Conservation (phyloP, 106 monocot genomes). For the Dendrobium catenatum region DNA sequence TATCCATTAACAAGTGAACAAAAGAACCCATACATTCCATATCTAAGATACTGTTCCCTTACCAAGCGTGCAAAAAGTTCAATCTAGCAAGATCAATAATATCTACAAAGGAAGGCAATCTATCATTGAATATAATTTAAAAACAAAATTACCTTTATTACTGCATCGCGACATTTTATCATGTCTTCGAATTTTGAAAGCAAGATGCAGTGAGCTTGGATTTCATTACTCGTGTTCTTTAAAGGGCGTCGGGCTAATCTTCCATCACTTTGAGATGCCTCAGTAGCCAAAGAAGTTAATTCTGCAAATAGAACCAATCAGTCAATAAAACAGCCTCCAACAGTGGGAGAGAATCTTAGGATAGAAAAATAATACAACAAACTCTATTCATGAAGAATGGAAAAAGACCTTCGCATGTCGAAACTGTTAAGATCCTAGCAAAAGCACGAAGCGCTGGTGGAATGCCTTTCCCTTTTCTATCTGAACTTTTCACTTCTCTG, state of each 20-base stretch:
- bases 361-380: not conserved
- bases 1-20: too few relatives aligned
- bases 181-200: constrained; percentile 31
- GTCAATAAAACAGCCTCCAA: not conserved
- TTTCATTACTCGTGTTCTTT: constrained; percentile 36
- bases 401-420: constrained; percentile 48
- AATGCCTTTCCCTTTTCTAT: constrained; percentile 66
- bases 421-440: constrained; percentile 58
- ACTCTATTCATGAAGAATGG: not conserved
- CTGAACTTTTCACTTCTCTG: constrained; percentile 60
- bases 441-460: constrained; percentile 75
- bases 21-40: too few relatives aligned
- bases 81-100: too few relatives aligned
- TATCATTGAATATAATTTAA: not conserved
- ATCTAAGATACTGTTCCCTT: too few relatives aligned
- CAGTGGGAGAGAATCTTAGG: not conserved
- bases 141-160: constrained; percentile 43
- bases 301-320: constrained; percentile 28
- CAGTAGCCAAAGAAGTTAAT: constrained; percentile 47
- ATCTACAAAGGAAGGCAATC: too few relatives aligned
- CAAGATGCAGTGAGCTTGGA: constrained; percentile 55
- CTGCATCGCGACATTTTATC: constrained; percentile 35
- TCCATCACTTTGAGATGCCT: constrained; percentile 70
- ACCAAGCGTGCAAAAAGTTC: too few relatives aligned
- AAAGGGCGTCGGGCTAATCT: constrained; percentile 67